Evolutionary conservation across 192 early-diverging fungal genomes (phyloP).

Genomic region (Jimgerdemannia lactiflua): DNA sequence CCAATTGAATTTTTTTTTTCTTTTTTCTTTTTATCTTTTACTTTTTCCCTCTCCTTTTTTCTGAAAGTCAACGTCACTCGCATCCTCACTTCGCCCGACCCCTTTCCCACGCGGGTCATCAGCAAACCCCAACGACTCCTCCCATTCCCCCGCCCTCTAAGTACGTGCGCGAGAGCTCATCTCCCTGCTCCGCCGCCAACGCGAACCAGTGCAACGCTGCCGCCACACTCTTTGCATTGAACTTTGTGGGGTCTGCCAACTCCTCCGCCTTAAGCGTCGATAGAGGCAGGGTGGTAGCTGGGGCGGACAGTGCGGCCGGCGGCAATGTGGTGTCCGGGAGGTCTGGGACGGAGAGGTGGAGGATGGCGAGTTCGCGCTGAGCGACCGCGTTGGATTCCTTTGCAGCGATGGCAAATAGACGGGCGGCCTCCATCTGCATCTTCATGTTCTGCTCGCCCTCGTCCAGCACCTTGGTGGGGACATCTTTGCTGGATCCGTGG

Average conservation of each 20-base stretch:
- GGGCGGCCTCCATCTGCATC: conserved; percentile 30
- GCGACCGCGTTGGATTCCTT: conserved; percentile 36
- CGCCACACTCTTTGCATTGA: conserved; percentile 34
- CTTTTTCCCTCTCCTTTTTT: too few relatives aligned
- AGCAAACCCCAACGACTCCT: not conserved
- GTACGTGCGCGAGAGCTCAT: conserved; percentile 34
- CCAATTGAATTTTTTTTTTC: too few relatives aligned
- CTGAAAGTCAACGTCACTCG: too few relatives aligned
- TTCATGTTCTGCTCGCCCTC: conserved; percentile 24
- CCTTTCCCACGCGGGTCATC: not conserved
- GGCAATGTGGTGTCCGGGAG: conserved; percentile 32
- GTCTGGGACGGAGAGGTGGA: conserved; percentile 35
- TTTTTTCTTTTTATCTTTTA: too few relatives aligned
- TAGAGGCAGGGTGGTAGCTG: conserved; percentile 8
- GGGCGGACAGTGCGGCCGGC: conserved; percentile 3
- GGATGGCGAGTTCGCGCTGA: conserved; percentile 34
- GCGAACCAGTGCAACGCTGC: conserved; percentile 41
- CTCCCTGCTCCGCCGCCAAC: conserved; percentile 34
- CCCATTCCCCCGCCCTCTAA: conserved; percentile 11
- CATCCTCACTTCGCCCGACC: not conserved
- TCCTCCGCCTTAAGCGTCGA: not conserved
- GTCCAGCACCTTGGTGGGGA: conserved; percentile 2
- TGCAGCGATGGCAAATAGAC: conserved; percentile 39
- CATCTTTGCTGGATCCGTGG: not conserved
- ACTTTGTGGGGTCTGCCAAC: conserved; percentile 27